Conservation (phyloP, 371 early-diverging fungal genomes). For the Zychaea mexicana region DNA sequence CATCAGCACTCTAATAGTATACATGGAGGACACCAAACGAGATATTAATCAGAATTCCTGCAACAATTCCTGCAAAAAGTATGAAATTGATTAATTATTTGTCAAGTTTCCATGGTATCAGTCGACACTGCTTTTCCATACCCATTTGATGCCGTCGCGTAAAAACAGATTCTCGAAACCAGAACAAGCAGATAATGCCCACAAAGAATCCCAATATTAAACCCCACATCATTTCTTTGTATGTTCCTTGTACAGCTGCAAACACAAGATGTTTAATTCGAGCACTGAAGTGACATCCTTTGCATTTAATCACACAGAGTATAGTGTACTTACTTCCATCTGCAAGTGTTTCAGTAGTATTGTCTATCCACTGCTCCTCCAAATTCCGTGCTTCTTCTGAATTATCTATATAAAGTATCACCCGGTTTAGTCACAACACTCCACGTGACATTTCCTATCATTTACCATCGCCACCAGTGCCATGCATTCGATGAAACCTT, state of each 20-base stretch:
- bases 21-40: constrained; percentile 55
- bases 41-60: constrained; percentile 61
- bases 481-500: constrained; percentile 54
- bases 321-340: constrained; percentile 52
- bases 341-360: constrained; percentile 39
- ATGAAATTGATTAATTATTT: neutral
- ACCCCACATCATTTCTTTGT: constrained; percentile 64
- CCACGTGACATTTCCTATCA: neutral
- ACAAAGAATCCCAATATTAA: constrained; percentile 65
- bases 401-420: constrained; percentile 11
- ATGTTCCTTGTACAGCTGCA: constrained; percentile 46
- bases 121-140: no score
- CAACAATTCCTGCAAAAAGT: constrained; percentile 47
- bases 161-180: constrained; percentile 68
- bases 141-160: constrained; percentile 66
- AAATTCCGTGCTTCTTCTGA: constrained; percentile 41
- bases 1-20: constrained; percentile 36
- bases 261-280: neutral
- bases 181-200: constrained; percentile 62
- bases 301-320: neutral
- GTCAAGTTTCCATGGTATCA: no score
- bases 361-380: constrained; percentile 69
- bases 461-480: constrained; percentile 19
- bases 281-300: neutral
- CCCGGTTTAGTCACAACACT: neutral